A percentile compares a stretch with the other conserved stretches of the same genome.
Conservation (phyloP, 306 rosid genomes). For the Oxytropis ochrocephala region DNA sequence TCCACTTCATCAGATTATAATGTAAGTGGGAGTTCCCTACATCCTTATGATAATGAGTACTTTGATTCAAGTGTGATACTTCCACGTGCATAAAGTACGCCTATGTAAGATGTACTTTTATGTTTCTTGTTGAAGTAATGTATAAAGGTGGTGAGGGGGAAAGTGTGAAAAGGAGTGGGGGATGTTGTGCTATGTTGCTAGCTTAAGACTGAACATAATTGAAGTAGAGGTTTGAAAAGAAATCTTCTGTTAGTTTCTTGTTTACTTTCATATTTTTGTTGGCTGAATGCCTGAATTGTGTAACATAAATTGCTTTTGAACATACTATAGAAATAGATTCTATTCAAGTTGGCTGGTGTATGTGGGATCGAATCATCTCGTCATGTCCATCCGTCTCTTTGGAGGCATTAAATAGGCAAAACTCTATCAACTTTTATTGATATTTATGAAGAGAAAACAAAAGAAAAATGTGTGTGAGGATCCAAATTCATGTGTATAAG, state of each 20-base stretch:
- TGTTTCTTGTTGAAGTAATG: conserved; percentile 1
- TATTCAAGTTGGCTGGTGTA: background rate
- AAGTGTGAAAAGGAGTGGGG: background rate
- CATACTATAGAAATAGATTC: background rate
- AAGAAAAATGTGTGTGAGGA: background rate
- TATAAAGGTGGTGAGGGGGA: background rate
- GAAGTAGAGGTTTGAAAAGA: background rate
- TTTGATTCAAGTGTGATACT: conserved; percentile 32
- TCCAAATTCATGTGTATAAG: no score
- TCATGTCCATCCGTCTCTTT: background rate
- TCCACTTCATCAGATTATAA: conserved; percentile 41
- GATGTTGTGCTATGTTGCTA: background rate
- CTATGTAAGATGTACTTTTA: background rate
- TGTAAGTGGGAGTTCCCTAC: conserved; percentile 9
- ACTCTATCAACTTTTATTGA: no score
- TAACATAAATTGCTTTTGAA: background rate
- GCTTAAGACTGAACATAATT: conserved; percentile 1
- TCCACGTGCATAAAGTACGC: conserved; percentile 17
- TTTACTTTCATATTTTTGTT: background rate
- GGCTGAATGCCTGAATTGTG: background rate
- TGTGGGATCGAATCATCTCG: background rate
- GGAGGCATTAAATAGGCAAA: background rate
- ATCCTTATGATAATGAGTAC: conserved; percentile 36
- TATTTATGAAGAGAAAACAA: background rate
- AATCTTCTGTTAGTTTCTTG: background rate